Conservation (phyloP, 192 early-diverging fungal species). For the Podila horticola region DNA sequence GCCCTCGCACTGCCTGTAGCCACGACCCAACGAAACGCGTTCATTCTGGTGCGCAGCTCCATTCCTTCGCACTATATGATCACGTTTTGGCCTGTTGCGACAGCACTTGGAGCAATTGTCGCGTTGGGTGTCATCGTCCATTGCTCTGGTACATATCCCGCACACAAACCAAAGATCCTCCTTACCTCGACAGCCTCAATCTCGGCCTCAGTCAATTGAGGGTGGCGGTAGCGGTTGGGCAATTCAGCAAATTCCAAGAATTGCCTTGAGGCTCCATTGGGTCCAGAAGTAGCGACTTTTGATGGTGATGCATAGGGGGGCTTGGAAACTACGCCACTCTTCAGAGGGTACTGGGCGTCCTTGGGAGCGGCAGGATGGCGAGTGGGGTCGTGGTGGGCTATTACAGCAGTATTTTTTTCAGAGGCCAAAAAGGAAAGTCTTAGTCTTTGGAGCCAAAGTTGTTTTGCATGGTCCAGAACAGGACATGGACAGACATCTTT, state of each 20-base stretch:
- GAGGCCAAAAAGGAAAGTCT: neutral
- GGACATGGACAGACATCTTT: too few species aligned
- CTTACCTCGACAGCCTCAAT: constrained; percentile 64
- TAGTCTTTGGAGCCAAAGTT: neutral
- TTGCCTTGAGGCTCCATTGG: constrained; percentile 17
- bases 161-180: neutral
- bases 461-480: too few species aligned
- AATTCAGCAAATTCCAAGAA: constrained; percentile 52
- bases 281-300: constrained; percentile 14
- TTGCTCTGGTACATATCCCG: too few species aligned
- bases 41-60: too few species aligned
- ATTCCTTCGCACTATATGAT: too few species aligned
- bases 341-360: constrained; percentile 33
- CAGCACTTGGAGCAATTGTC: neutral
- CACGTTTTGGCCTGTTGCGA: too few species aligned
- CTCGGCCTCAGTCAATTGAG: constrained; percentile 53
- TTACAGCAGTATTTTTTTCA: neutral
- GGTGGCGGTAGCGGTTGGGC: constrained; percentile 52
- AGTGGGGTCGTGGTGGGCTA: constrained; percentile 31
- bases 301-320: constrained; percentile 5
- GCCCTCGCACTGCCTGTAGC: too few species aligned
- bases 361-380: constrained; percentile 50
- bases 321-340: neutral
- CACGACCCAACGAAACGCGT: neutral
- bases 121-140: neutral